Conservation (phyloP, 805 yeast genomes). For the Candida ovalis region DNA sequence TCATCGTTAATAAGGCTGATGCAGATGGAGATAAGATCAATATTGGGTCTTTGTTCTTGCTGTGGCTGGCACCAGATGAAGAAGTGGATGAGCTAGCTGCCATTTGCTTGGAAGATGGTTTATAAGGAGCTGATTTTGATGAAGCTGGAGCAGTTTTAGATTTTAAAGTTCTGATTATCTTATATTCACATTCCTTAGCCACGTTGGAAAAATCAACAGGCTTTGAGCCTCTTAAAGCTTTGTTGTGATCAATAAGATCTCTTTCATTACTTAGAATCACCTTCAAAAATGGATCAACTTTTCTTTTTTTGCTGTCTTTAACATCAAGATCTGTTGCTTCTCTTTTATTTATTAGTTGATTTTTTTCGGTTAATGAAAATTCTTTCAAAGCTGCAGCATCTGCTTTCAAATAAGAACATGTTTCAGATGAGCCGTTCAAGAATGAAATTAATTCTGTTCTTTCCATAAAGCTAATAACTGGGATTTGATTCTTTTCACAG, state of each 20-base stretch:
- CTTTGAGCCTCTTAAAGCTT: slow-evolving; percentile 53
- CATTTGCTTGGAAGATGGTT: slow-evolving; percentile 10
- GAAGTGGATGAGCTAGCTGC: slow-evolving; percentile 3
- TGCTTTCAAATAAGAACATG: slow-evolving; percentile 48
- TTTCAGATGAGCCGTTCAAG: slow-evolving; percentile 65
- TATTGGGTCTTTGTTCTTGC: slow-evolving; percentile 54
- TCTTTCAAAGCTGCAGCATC: slow-evolving; percentile 1
- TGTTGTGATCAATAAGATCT: slow-evolving; percentile 41
- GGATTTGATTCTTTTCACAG: slow-evolving; percentile 60
- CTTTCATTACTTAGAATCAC: slow-evolving; percentile 42
- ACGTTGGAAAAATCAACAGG: slow-evolving; percentile 64
- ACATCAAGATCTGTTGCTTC: neutral
- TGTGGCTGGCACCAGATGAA: slow-evolving; percentile 5
- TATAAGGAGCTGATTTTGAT: slow-evolving; percentile 16
- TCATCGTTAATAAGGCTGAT: slow-evolving; percentile 61
- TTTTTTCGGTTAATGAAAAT: neutral
- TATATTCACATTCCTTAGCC: slow-evolving; percentile 60
- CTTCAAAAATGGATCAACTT: slow-evolving; percentile 44
- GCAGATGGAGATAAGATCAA: slow-evolving; percentile 78
- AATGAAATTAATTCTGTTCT: slow-evolving; percentile 81
- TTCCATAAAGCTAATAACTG: slow-evolving; percentile 76
- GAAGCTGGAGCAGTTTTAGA: slow-evolving; percentile 22
- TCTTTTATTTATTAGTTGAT: slow-evolving; percentile 3
- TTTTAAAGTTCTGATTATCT: slow-evolving; percentile 51
- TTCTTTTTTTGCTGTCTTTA: slow-evolving; percentile 17